Conservation (phyloP, 306 rosid genomes). For the Castanopsis chinensis region DNA sequence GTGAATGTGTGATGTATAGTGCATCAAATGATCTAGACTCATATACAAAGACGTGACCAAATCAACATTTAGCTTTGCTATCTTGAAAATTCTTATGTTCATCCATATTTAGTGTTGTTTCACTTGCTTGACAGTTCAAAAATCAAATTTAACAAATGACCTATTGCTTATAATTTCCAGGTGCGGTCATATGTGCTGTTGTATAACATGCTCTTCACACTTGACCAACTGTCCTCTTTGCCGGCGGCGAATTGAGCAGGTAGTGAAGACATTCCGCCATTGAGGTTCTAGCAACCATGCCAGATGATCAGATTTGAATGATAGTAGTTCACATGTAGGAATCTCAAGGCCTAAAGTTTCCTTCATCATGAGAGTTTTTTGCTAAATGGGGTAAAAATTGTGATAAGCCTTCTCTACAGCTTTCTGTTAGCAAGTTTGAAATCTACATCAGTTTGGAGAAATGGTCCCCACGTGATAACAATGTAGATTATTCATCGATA, state of each 20-base stretch:
- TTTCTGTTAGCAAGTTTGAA: slow-evolving; percentile 17
- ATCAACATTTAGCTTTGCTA: slow-evolving; percentile 8
- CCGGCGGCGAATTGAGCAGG: slow-evolving; percentile 78
- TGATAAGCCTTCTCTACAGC: slow-evolving; percentile 6
- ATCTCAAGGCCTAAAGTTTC: slow-evolving; percentile 14
- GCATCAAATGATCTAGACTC: neutral
- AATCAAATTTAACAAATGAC: slow-evolving; percentile 11
- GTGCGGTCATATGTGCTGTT: slow-evolving; percentile 99
- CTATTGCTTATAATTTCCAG: slow-evolving; percentile 41
- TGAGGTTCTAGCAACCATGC: slow-evolving; percentile 30
- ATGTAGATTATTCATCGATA: neutral
- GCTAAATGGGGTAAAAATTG: slow-evolving; percentile 1
- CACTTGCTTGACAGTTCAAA: neutral
- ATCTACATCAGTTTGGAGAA: slow-evolving; percentile 3
- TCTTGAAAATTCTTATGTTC: neutral
- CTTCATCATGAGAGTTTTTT: slow-evolving; percentile 4
- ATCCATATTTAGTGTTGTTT: neutral
- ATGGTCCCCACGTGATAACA: neutral
- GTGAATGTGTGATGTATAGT: neutral
- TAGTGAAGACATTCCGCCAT: slow-evolving; percentile 92
- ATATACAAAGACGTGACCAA: neutral
- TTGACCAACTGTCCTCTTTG: slow-evolving; percentile 92
- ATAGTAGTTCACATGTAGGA: slow-evolving; percentile 11
- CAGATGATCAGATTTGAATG: neutral
- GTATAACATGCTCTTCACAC: slow-evolving; percentile 78